These are phyloP conservation scores for Selaginella tamariscina DNA, from an alignment of 75 land plant genomes.

Conservation along the genomic window DNA sequence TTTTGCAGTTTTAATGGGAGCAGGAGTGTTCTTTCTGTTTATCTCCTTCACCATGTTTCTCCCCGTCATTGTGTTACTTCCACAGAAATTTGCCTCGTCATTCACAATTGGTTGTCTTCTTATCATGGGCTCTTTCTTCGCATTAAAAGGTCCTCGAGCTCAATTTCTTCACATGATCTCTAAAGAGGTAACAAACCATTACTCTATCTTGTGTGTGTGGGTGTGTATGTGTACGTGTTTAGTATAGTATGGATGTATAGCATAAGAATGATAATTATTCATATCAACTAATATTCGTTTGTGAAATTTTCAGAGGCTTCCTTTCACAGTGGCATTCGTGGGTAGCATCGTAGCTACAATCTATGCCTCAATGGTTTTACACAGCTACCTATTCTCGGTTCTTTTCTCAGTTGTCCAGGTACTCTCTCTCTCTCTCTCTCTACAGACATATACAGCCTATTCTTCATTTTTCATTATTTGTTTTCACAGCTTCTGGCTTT, in stretches of 20 bases:
- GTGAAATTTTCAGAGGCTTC: not conserved
- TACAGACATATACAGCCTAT: not conserved
- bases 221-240: too few species aligned
- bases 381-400: conserved; percentile 6
- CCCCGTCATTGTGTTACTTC: conserved; percentile 1
- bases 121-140: conserved; percentile 1
- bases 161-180: conserved; percentile 13
- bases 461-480: not conserved
- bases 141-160: conserved; percentile 5
- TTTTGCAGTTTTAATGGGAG: not conserved
- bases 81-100: conserved; percentile 3
- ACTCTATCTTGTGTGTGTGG: not conserved
- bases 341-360: conserved; percentile 9
- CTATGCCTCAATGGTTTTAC: conserved; percentile 4
- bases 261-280: not conserved
- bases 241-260: not conserved
- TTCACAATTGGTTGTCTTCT: not conserved
- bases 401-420: conserved; percentile 3
- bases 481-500: conserved; percentile 2
- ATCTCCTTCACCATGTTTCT: conserved; percentile 7
- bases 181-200: not conserved
- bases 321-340: conserved; percentile 8
- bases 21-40: conserved; percentile 4
- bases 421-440: not conserved
- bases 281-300: not conserved